Conservation (phyloP, 2,329 filamentous ascomycete species). For the Ampelomyces quisqualis region DNA sequence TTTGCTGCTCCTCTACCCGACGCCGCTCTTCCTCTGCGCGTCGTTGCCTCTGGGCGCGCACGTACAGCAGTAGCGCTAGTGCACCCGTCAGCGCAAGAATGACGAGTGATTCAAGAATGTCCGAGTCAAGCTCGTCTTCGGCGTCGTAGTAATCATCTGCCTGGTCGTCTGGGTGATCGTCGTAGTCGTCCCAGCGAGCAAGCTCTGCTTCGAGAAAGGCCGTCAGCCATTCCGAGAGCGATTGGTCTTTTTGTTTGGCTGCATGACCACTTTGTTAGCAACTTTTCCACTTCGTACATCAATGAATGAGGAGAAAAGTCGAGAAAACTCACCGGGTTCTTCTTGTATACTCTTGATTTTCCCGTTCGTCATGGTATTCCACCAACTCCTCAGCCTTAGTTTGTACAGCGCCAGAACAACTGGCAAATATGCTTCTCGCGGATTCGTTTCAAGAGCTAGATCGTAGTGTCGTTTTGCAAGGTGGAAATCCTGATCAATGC, state of each 20-base stretch:
- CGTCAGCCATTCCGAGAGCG: slow-evolving; percentile 79
- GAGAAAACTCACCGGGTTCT: slow-evolving; percentile 68
- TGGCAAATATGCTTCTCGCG: slow-evolving; percentile 82
- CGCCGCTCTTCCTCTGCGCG: slow-evolving; percentile 47
- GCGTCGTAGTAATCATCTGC: slow-evolving; percentile 60
- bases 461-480: slow-evolving; percentile 97
- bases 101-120: slow-evolving; percentile 78
- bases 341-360: slow-evolving; percentile 88
- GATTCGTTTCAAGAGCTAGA: slow-evolving; percentile 83
- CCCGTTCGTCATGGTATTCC: slow-evolving; percentile 92
- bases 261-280: slow-evolving; percentile 11
- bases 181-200: slow-evolving; percentile 54
- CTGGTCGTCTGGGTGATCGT: slow-evolving; percentile 58
- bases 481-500: slow-evolving; percentile 92
- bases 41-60: slow-evolving; percentile 65
- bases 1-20: slow-evolving; percentile 31
- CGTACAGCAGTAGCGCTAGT: slow-evolving; percentile 77
- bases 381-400: slow-evolving; percentile 80
- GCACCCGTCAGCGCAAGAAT: slow-evolving; percentile 76
- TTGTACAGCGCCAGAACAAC: slow-evolving; percentile 87
- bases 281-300: not conserved
- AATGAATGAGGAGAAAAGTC: not conserved
- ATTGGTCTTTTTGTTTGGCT: slow-evolving; percentile 73
- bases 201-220: slow-evolving; percentile 71
- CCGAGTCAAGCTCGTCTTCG: slow-evolving; percentile 66